Conservation (phyloP, 176 grass and related monocot genomes). For the Zizania latifolia region DNA sequence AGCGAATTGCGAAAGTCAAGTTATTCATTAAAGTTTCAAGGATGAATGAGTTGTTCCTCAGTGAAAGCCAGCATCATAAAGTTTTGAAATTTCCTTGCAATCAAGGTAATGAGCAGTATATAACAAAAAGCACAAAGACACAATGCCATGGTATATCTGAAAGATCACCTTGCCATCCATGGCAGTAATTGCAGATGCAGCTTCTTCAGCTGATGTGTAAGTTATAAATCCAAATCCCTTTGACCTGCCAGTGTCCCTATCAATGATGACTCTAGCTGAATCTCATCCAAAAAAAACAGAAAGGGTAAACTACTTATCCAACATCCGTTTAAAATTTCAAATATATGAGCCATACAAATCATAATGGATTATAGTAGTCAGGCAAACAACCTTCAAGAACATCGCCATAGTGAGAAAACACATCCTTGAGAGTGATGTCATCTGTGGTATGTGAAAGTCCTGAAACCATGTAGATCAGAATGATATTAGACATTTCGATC, state of each 20-base stretch:
- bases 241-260: slow-evolving; percentile 74
- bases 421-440: slow-evolving; percentile 60
- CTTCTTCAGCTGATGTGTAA: slow-evolving; percentile 55
- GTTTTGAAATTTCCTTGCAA: neutral
- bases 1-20: too few relatives aligned
- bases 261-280: slow-evolving; percentile 65
- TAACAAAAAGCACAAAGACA: neutral
- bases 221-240: slow-evolving; percentile 90
- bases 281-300: slow-evolving; percentile 1
- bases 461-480: neutral
- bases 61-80: neutral
- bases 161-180: slow-evolving; percentile 77
- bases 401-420: slow-evolving; percentile 60
- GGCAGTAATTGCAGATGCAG: slow-evolving; percentile 56
- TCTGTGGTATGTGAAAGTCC: slow-evolving; percentile 72
- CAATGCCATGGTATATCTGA: neutral
- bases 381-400: slow-evolving; percentile 69
- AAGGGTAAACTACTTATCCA: neutral
- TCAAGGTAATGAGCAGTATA: neutral
- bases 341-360: neutral
- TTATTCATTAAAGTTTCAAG: neutral
- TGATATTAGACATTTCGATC: neutral
- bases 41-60: neutral
- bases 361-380: neutral
- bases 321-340: neutral